These are phyloP conservation scores for Exserohilum rostratum DNA, from an alignment of 2,329 filamentous ascomycete genomes.

Conservation along the genomic window DNA sequence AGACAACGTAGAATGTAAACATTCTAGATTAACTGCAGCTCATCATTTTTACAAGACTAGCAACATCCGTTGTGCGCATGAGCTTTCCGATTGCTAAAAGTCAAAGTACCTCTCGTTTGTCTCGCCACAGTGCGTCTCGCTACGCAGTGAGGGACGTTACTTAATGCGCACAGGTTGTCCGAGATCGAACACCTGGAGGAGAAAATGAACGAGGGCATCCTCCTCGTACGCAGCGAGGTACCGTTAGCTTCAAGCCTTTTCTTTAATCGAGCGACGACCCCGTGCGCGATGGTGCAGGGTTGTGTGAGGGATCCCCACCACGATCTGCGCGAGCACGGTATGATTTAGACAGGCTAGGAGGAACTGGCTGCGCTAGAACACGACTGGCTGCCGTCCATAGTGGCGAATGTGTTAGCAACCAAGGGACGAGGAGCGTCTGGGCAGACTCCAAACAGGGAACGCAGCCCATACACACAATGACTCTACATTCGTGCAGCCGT, in stretches of 20 bases:
- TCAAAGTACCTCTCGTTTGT: no score
- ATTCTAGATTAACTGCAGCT: not conserved
- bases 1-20: not conserved
- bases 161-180: constrained; percentile 25
- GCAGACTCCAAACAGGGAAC: no score
- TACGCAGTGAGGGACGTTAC: no score
- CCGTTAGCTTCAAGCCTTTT: constrained; percentile 35
- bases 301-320: not conserved
- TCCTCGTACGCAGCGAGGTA: constrained; percentile 37
- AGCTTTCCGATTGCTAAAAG: no score
- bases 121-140: no score
- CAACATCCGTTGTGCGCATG: no score
- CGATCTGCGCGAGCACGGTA: constrained; percentile 2
- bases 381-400: not conserved
- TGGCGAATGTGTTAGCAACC: no score
- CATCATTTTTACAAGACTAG: not conserved
- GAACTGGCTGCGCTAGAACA: not conserved
- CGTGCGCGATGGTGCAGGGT: constrained; percentile 20
- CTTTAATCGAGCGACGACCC: constrained; percentile 34
- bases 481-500: no score
- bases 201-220: constrained; percentile 28
- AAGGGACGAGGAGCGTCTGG: no score
- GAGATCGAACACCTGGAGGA: constrained; percentile 21
- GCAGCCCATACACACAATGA: no score
- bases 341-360: constrained; percentile 1